phyloP scores from a whole-genome alignment of 2,329 filamentous ascomycete species.

The Alternaria dauci region DNA sequence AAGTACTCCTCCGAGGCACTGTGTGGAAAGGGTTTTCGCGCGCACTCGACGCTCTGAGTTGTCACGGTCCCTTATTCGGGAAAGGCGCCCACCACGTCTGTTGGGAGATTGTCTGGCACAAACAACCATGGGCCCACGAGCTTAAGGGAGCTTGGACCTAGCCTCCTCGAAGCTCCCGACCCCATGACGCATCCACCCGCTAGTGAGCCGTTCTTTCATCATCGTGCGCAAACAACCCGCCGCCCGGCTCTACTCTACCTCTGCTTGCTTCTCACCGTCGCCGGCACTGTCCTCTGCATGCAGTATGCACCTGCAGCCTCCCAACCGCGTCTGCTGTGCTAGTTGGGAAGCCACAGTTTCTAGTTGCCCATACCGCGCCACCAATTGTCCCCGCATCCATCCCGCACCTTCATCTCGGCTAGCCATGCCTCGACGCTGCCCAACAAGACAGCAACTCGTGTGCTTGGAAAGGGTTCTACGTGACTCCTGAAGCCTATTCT shows the following conservation, averaged over 20 bases:
- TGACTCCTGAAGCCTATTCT: background rate
- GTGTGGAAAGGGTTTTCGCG: background rate
- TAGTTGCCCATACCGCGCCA: background rate
- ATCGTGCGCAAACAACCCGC: slow-evolving; percentile 9
- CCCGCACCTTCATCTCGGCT: slow-evolving; percentile 11
- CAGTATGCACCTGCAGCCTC: background rate
- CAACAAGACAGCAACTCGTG: slow-evolving; percentile 1
- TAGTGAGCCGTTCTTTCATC: slow-evolving; percentile 17
- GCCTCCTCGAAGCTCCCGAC: slow-evolving; percentile 13
- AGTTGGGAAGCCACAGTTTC: background rate
- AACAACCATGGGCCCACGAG: slow-evolving; percentile 14
- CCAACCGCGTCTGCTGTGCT: background rate
- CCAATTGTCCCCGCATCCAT: slow-evolving; percentile 2
- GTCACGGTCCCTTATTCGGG: background rate
- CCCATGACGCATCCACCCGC: slow-evolving; percentile 16
- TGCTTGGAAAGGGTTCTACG: background rate
- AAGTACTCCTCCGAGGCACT: background rate
- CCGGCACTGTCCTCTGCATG: background rate
- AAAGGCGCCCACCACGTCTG: slow-evolving; percentile 17
- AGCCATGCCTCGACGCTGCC: slow-evolving; percentile 3
- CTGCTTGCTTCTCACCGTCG: background rate
- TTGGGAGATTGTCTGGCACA: slow-evolving; percentile 28
- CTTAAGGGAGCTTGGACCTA: slow-evolving; percentile 23
- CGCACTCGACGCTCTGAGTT: background rate
- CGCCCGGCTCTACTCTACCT: slow-evolving; percentile 4